These are phyloP conservation scores for Penicillium cinerascens DNA, from an alignment of 495 filamentous ascomycete genomes.

Conservation along the genomic window DNA sequence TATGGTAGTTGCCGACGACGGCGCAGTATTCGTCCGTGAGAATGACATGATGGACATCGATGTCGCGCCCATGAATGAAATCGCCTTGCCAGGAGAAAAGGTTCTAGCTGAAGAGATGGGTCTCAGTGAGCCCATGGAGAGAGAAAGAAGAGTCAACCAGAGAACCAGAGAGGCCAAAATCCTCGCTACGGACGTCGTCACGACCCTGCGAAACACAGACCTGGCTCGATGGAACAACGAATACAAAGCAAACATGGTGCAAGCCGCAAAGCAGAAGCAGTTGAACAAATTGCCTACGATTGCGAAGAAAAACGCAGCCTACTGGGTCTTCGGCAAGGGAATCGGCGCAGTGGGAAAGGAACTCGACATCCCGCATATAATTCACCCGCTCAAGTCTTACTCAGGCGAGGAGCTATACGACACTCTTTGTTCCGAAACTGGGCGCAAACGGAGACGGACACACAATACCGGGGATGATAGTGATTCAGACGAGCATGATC, in stretches of 20 bases:
- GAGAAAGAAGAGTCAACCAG: constrained; percentile 5
- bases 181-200: constrained; percentile 29
- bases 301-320: constrained; percentile 54
- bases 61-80: background rate
- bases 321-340: constrained; percentile 51
- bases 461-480: constrained; percentile 33
- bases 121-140: background rate
- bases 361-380: constrained; percentile 33
- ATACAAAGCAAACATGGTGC: constrained; percentile 55
- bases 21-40: background rate
- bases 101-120: background rate
- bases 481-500: constrained; percentile 29
- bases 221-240: constrained; percentile 57
- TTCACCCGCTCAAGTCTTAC: constrained; percentile 51
- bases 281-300: constrained; percentile 34
- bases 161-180: background rate
- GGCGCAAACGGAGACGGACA: constrained; percentile 38
- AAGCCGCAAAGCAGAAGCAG: constrained; percentile 40
- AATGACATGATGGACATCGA: background rate
- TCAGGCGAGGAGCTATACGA: constrained; percentile 52
- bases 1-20: background rate
- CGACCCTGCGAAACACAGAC: constrained; percentile 47
- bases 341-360: constrained; percentile 56
- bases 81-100: background rate
- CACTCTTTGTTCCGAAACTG: constrained; percentile 33